Percentiles rank a stretch among this genome's conserved stretches.
Evolutionary conservation across 768 basidiomycete species (phyloP).

Genomic region (Xerocomellus amylosporus): DNA sequence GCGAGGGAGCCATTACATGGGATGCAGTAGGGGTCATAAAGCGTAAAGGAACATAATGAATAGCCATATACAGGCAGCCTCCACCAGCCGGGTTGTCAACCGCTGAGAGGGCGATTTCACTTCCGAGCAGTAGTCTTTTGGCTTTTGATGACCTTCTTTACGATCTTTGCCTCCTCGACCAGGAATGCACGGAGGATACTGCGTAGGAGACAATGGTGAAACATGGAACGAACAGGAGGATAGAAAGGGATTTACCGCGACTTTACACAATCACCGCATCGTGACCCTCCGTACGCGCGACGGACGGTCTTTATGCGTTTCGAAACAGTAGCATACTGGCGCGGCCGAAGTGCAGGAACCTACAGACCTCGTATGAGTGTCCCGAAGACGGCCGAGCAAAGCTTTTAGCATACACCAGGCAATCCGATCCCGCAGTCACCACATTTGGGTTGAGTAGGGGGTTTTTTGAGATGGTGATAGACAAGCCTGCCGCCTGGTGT

Average conservation of each 20-base stretch:
- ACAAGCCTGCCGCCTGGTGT: constrained; percentile 98
- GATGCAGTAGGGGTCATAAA: constrained; percentile 18
- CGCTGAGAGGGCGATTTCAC: constrained; percentile 12
- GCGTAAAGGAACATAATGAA: constrained; percentile 9
- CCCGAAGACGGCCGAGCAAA: background rate
- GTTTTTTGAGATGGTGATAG: constrained; percentile 98
- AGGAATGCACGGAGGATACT: constrained; percentile 98
- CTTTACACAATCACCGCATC: constrained; percentile 95
- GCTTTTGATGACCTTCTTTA: constrained; percentile 98
- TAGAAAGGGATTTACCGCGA: constrained; percentile 63
- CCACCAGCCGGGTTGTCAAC: background rate
- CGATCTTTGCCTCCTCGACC: constrained; percentile 99
- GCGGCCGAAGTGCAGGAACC: constrained; percentile 95
- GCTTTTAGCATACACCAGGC: constrained; percentile 73
- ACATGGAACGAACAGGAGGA: background rate
- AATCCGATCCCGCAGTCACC: constrained; percentile 97
- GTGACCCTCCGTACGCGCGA: constrained; percentile 95
- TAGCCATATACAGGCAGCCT: constrained; percentile 11
- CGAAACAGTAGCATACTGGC: constrained; percentile 92
- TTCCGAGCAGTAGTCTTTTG: constrained; percentile 39
- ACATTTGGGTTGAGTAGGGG: constrained; percentile 87
- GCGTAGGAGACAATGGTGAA: background rate
- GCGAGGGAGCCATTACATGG: constrained; percentile 19
- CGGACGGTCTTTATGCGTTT: constrained; percentile 97
- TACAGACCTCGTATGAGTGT: constrained; percentile 30